A percentile compares a stretch with the other conserved stretches of the same genome.
phyloP scores from a whole-genome alignment of 257 asterid species.

The Nicotiana undulata region DNA sequence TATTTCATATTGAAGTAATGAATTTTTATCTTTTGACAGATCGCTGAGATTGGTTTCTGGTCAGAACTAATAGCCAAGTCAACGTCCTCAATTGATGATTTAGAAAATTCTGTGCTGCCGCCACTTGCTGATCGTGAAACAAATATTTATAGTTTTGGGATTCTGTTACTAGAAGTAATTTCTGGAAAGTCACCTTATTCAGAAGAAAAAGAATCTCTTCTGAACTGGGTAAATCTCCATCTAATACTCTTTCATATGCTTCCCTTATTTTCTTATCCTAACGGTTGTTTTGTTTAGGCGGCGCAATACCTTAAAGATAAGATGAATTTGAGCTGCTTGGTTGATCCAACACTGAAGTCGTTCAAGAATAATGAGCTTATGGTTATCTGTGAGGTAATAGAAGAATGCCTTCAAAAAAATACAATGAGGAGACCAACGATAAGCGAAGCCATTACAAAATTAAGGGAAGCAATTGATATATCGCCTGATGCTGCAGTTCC shows the following conservation, averaged over 20 bases:
- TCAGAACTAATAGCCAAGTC: conserved; percentile 45
- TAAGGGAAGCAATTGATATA: conserved; percentile 43
- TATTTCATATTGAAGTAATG: not conserved
- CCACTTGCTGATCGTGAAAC: conserved; percentile 52
- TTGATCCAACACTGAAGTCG: conserved; percentile 61
- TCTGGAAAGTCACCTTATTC: conserved; percentile 61
- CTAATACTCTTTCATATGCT: not conserved
- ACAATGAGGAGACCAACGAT: conserved; percentile 49
- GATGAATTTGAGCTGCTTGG: conserved; percentile 27
- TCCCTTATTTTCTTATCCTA: not conserved
- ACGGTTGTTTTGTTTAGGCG: conserved; percentile 35
- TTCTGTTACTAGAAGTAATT: conserved; percentile 64
- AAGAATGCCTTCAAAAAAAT: conserved; percentile 51
- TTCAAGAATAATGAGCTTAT: conserved; percentile 59
- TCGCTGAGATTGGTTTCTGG: conserved; percentile 63
- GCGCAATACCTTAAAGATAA: conserved; percentile 42
- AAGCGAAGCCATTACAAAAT: conserved; percentile 39
- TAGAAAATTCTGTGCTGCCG: conserved; percentile 43
- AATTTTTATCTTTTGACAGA: conserved; percentile 29
- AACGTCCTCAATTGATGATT: conserved; percentile 31
- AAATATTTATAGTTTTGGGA: conserved; percentile 61
- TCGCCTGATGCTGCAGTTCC: conserved; percentile 80
- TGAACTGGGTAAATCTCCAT: conserved; percentile 48
- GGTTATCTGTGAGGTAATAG: conserved; percentile 54
- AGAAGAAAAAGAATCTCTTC: conserved; percentile 47